Conservation (phyloP, 768 basidiomycete species). For the Pisolithus marmoratus region DNA sequence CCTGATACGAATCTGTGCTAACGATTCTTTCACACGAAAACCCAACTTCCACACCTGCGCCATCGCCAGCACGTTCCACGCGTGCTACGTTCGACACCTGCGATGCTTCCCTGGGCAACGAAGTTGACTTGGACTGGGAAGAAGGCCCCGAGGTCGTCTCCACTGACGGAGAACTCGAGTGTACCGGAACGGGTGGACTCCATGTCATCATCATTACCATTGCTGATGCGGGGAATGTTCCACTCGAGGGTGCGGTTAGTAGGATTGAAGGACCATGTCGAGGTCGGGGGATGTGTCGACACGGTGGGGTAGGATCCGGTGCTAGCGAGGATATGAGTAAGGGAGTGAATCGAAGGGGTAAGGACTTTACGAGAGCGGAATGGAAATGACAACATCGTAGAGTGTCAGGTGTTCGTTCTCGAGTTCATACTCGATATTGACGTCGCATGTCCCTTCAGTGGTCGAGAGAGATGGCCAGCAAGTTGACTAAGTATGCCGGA, state of each 20-base stretch:
- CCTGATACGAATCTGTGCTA: constrained; percentile 50
- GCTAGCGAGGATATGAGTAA: constrained; percentile 28
- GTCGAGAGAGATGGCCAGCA: constrained; percentile 95
- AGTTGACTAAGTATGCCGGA: constrained; percentile 56
- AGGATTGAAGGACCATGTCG: constrained; percentile 75
- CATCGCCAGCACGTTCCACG: constrained; percentile 48
- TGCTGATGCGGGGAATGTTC: constrained; percentile 65
- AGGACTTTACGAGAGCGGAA: constrained; percentile 81
- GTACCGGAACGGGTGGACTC: constrained; percentile 57
- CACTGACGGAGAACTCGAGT: constrained; percentile 86
- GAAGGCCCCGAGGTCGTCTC: constrained; percentile 77
- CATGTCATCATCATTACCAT: constrained; percentile 30
- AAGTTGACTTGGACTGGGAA: constrained; percentile 91
- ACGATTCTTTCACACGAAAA: constrained; percentile 56
- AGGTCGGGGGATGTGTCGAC: constrained; percentile 52
- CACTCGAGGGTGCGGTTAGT: constrained; percentile 80
- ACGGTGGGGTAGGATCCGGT: constrained; percentile 83
- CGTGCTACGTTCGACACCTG: constrained; percentile 63
- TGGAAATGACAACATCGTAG: constrained; percentile 82
- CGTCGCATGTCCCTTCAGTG: constrained; percentile 88
- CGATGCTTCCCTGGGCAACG: constrained; percentile 73
- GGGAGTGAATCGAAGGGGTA: neutral
- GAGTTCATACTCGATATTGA: constrained; percentile 96
- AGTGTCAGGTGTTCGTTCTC: constrained; percentile 78
- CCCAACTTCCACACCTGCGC: constrained; percentile 44